Evolutionary conservation across 352 stramenopile species (phyloP), one percentile per base, ranked within the genome.

Genomic region (Phytophthora cryptogea): DNA sequence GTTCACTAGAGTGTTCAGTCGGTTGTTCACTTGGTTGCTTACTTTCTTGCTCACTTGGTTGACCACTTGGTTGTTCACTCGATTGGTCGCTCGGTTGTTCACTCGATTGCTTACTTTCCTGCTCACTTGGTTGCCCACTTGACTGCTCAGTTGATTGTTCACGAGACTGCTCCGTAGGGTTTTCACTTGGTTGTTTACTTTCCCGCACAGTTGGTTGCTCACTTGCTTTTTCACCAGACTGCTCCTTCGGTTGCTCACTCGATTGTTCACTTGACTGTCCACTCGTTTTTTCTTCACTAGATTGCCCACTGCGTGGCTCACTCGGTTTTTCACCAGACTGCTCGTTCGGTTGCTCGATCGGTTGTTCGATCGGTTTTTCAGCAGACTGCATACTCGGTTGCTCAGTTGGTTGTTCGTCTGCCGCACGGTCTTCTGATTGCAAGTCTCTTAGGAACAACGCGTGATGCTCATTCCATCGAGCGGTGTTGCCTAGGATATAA

Each of bases 361-460:
- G 36, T 2, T 23, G 20, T 23, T 23, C 20, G 20, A 1, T 23
- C 20, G 48, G 36, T 30, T 35, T 5, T 14, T 43, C 32, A 10
- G 16, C 20, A 13, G 20, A 23, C 20, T 48, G 13, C 26, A 30
- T 28, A 10, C 8, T 13, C 5, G 23, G 27, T 37, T 49, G 26
- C 27, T 49, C 27, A 36, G 6, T 26, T 5, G 20, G 20, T 30
- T 36, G 26, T 20, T 46, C 26, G 23, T 55, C 35, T 17, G n/a
- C n/a, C 13, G 31, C 8, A 6, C 9, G 9, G 13, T 46, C 46
- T n/a, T 58, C 46, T n/a, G 46, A 28, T n/a, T 63, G 55, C 16
- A 63, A 20, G 28, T 35, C 37, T 58, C 55, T 40, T 23, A 13
- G 28, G 5, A 64, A 42, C 10, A 62, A n/a, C n/a, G 37, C 37